Evolutionary conservation across 495 filamentous ascomycete genomes (phyloP).

Genomic region (Penicillium samsonianum): DNA sequence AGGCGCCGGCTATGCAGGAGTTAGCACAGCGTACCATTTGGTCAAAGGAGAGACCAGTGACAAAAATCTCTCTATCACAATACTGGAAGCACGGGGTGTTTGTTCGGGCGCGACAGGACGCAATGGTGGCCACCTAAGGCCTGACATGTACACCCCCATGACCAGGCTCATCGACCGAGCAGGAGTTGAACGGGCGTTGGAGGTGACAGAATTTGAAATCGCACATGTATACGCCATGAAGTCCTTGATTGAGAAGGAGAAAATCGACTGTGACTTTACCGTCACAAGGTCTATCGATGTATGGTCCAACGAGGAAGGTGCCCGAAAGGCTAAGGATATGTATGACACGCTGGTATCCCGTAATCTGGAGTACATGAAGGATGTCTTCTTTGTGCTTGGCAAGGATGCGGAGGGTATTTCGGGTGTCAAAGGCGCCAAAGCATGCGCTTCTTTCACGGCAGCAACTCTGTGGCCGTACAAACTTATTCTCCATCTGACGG

Average conservation of each 20-base stretch:
- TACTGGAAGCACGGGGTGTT: slow-evolving; percentile 40
- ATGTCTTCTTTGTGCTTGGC: slow-evolving; percentile 31
- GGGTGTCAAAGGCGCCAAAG: slow-evolving; percentile 37
- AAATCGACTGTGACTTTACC: slow-evolving; percentile 45
- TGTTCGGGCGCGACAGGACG: slow-evolving; percentile 46
- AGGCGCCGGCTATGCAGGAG: slow-evolving; percentile 70
- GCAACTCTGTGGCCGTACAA: slow-evolving; percentile 67
- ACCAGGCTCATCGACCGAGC: slow-evolving; percentile 15
- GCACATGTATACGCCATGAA: slow-evolving; percentile 35
- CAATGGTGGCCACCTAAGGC: slow-evolving; percentile 40
- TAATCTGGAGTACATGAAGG: slow-evolving; percentile 32
- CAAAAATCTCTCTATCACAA: slow-evolving; percentile 27
- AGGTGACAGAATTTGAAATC: slow-evolving; percentile 36
- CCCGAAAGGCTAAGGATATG: slow-evolving; percentile 27
- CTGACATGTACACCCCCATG: slow-evolving; percentile 37
- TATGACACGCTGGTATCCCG: slow-evolving; percentile 31
- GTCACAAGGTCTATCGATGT: slow-evolving; percentile 41
- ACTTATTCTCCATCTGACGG: slow-evolving; percentile 57
- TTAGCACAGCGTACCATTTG: slow-evolving; percentile 61
- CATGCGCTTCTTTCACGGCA: slow-evolving; percentile 43
- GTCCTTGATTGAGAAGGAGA: slow-evolving; percentile 34
- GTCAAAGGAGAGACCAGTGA: slow-evolving; percentile 31
- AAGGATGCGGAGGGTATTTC: slow-evolving; percentile 34
- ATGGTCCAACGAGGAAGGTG: slow-evolving; percentile 34
- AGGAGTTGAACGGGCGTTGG: slow-evolving; percentile 14